Evolutionary conservation across 352 stramenopile genomes (phyloP), one percentile per base, ranked within the genome.

Genomic region (Phytophthora hibernalis): DNA sequence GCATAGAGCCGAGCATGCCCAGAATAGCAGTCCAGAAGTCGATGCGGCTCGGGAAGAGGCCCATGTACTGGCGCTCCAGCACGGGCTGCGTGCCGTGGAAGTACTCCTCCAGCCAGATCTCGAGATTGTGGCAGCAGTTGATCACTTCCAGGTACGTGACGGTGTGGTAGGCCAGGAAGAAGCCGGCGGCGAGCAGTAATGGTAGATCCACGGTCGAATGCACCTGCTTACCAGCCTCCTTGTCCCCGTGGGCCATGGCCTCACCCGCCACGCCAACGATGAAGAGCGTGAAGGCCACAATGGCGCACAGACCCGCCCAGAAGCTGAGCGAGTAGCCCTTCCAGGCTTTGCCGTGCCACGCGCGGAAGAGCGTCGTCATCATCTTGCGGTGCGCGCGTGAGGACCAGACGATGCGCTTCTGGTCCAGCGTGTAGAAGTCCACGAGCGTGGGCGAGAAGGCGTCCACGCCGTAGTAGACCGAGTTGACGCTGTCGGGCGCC

Each of bases 111-210:
- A 95, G 74, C 87, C 87, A 95, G 42, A 92, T 81, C 75, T 95
- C 85, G 53, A 95, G 82, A 70, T 95, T 93, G 62, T 95, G 85
- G 75, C 87, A 95, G 69, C 82, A 90, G 70, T 95, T 95, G 73
- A 95, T 92, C 26, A 95, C 87, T 67, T 95, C 87, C 52, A 93
- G 80, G 78, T 93, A 93, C 68, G 77, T 93, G 35, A 93, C 54
- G 13, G 79, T 48, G 64, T 95, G 79, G 35, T 76, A 79, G 7
- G 63, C 49, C 3, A 93, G 68, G 59, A 88, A 87, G 61, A 81
- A 90, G 31, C 80, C 30, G 11, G 84, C 71, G 15, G 79, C 87
- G 12, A 82, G 31, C 8, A 95, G 74, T 59, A 93, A 66, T 30
- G 87, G 85, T 3, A 82, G 22, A 62, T 95, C 87, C 38, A 93